These are phyloP conservation scores for Delitschia confertaspora DNA, from an alignment of 495 filamentous ascomycete genomes.

Conservation along the genomic window DNA sequence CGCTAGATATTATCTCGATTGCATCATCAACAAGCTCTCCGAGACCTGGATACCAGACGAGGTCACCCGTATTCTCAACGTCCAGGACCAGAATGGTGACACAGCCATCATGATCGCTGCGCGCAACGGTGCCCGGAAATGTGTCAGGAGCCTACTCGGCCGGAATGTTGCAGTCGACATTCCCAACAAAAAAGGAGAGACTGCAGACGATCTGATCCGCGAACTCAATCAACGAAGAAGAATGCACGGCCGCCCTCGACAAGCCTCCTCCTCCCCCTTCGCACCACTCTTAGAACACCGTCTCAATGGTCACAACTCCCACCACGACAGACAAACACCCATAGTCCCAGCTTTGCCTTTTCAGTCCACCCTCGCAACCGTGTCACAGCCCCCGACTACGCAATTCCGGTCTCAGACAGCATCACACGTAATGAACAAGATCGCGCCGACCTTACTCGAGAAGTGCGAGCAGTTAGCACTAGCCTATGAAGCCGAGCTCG, in stretches of 20 bases:
- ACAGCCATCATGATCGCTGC: slow-evolving; percentile 85
- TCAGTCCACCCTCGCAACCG: slow-evolving; percentile 2
- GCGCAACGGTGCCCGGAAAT: slow-evolving; percentile 64
- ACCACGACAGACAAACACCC: slow-evolving; percentile 1
- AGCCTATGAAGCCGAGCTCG: slow-evolving; percentile 52
- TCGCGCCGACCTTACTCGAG: slow-evolving; percentile 47
- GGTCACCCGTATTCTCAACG: slow-evolving; percentile 59
- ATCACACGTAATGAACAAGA: slow-evolving; percentile 47
- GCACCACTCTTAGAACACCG: slow-evolving; percentile 39
- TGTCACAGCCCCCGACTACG: slow-evolving; percentile 34
- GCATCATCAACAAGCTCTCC: slow-evolving; percentile 73
- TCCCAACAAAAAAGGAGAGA: slow-evolving; percentile 65
- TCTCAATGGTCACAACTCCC: slow-evolving; percentile 18
- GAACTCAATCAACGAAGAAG: slow-evolving; percentile 44
- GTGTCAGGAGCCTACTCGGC: slow-evolving; percentile 60
- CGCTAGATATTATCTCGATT: slow-evolving; percentile 85
- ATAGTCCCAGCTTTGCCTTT: slow-evolving; percentile 10
- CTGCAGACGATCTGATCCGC: slow-evolving; percentile 62
- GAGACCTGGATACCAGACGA: slow-evolving; percentile 57
- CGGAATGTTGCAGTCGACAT: slow-evolving; percentile 69
- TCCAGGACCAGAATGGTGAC: slow-evolving; percentile 73
- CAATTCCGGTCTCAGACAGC: slow-evolving; percentile 50
- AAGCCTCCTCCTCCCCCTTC: slow-evolving; percentile 55
- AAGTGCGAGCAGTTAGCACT: slow-evolving; percentile 50
- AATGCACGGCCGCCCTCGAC: slow-evolving; percentile 39